Percentiles rank a stretch among this genome's conserved stretches.
phyloP scores from a whole-genome alignment of 192 early-diverging fungal genomes.

The Podila minutissima region DNA sequence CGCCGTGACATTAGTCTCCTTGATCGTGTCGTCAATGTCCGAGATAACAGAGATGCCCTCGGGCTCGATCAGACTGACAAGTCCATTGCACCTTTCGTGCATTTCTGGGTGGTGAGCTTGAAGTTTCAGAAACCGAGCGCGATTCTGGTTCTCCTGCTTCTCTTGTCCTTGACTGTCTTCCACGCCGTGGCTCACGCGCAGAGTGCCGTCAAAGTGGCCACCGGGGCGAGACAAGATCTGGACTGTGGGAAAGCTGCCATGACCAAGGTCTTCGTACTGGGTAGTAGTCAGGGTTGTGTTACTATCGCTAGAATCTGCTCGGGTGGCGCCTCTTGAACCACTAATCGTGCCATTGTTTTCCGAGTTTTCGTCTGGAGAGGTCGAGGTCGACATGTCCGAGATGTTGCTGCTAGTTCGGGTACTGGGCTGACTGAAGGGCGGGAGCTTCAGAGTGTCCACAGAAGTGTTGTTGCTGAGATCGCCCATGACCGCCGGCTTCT shows the following conservation, averaged over 20 bases:
- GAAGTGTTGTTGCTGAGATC: constrained; percentile 1
- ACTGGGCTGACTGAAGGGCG: neutral
- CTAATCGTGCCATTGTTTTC: neutral
- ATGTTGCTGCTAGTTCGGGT: neutral
- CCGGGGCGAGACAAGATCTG: constrained; percentile 26
- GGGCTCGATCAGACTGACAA: constrained; percentile 72
- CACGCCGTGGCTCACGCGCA: constrained; percentile 18
- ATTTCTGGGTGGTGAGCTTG: constrained; percentile 29
- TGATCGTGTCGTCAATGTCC: constrained; percentile 96
- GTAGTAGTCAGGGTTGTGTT: neutral
- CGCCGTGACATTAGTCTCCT: constrained; percentile 81
- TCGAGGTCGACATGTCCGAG: constrained; percentile 1
- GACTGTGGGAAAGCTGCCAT: constrained; percentile 20
- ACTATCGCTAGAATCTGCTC: constrained; percentile 6
- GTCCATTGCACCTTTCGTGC: constrained; percentile 47
- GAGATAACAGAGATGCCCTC: constrained; percentile 86
- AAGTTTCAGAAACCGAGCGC: constrained; percentile 28
- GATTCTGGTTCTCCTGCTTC: constrained; percentile 3
- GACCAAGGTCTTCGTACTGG: constrained; percentile 10
- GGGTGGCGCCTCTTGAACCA: neutral
- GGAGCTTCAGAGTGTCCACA: constrained; percentile 1
- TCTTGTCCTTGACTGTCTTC: constrained; percentile 10
- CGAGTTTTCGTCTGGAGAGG: neutral
- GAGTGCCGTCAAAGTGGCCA: constrained; percentile 39
- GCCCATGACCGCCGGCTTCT: constrained; percentile 1